These are phyloP conservation scores for Fusarium dimerum DNA, from an alignment of 2,329 filamentous ascomycete species.

Conservation along the genomic window DNA sequence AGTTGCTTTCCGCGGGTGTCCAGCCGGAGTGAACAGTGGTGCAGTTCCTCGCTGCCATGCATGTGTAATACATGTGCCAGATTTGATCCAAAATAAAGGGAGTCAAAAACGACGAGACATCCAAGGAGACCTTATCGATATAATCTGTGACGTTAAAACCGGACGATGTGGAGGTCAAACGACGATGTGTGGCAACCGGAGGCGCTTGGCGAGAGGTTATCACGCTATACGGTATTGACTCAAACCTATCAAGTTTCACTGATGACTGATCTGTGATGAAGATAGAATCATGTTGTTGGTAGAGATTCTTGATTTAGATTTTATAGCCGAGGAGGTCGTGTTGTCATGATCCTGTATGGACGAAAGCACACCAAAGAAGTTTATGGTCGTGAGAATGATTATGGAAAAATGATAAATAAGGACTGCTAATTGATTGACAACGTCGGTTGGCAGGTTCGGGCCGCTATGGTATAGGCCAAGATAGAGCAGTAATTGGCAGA, in stretches of 20 bases:
- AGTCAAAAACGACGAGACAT: neutral
- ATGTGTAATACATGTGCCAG: neutral
- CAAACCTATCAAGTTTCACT: no score
- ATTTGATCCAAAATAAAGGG: neutral
- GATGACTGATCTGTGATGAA: no score
- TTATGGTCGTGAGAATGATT: no score
- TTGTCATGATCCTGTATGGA: neutral
- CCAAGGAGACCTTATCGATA: neutral
- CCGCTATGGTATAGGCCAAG: no score
- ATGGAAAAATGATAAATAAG: no score
- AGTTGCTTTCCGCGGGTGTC: no score
- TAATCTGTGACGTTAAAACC: neutral
- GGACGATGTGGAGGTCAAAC: neutral
- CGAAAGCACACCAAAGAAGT: no score
- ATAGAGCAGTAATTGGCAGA: no score
- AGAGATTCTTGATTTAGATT: neutral
- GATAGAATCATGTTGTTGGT: no score
- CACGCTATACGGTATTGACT: constrained; percentile 1
- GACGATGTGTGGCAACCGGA: no score
- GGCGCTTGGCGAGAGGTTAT: neutral
- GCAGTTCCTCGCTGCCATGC: neutral
- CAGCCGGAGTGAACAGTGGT: neutral
- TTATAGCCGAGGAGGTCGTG: neutral
- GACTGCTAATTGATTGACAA: no score
- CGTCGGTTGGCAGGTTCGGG: no score